Base-by-base conservation (phyloP, 2,329 filamentous ascomycete genomes). In the Talaromyces marneffei region DNA sequence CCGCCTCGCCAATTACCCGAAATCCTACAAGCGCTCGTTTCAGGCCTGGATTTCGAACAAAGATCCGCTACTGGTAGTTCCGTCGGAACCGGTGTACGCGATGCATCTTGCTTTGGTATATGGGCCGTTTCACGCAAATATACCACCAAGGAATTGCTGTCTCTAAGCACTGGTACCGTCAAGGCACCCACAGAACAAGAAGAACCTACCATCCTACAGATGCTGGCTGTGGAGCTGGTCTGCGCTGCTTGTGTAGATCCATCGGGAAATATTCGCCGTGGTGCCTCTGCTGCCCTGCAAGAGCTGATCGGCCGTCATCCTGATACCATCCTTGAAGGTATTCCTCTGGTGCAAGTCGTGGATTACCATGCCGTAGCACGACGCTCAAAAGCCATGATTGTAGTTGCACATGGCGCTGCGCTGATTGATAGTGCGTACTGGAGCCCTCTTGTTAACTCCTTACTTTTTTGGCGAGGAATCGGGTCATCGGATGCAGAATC, bases 51-150 rank as follows among this genome's bases (percentile, higher is more conserved):
- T 0, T 99, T 97, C 70, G 92, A 99, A 74, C 91, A 96, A 69
- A 84, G 92, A 62, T 90, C 88, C 50, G 85, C 91, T 0, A 91
- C 91, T 2, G 93, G 94, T n/a, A 86, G 84, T 12, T 92, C 91
- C 2, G 81, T 93, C 10, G 94, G 94, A 1, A 88, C 90, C 1
- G 96, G 95, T 67, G 92, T 99, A 16, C 86, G 94, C 52, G 94
- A 99, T 77, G 93, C 94, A 12, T 91, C 94, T 2, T 97, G 92
- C 72, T 99, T 97, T 72, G 94, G 94, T 6, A 88, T 97, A 25
- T 99, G 94, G 94, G 89, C 92, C 1, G 74, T 97, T 7, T 91
- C 93, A 23, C 84, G 94, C 60, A 87, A 93, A 59, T 99, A 97
- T 69, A 87, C 85, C 1, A 96, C 92, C 0, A 71, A 79, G 0